These are phyloP conservation scores for Hyphopichia buzzinii DNA, from an alignment of 1,139 yeast species.

Conservation along the genomic window DNA sequence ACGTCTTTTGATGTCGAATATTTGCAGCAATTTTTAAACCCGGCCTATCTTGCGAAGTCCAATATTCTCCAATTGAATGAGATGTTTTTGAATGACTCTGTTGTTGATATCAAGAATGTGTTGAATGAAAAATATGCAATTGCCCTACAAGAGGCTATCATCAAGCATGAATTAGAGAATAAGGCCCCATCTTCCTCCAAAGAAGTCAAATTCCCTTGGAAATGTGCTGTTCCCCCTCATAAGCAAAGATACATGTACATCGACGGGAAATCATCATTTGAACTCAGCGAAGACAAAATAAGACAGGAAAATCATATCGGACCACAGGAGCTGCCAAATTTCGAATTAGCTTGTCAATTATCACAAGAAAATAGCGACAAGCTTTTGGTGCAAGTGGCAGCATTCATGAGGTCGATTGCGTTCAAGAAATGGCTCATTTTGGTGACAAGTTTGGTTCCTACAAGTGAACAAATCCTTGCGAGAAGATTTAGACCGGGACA, in stretches of 20 bases:
- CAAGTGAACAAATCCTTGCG: conserved; percentile 65
- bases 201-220: conserved; percentile 77
- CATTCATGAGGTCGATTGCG: conserved; percentile 55
- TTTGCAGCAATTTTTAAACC: conserved; percentile 54
- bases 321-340: conserved; percentile 56
- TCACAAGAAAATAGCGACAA: conserved; percentile 19
- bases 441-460: conserved; percentile 63
- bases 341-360: conserved; percentile 23
- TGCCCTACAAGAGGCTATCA: conserved; percentile 45
- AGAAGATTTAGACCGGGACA: conserved; percentile 94
- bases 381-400: conserved; percentile 52
- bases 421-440: conserved; percentile 70
- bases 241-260: conserved; percentile 84
- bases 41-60: conserved; percentile 45
- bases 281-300: conserved; percentile 27
- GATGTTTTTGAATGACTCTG: conserved; percentile 63
- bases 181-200: conserved; percentile 55
- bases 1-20: conserved; percentile 41
- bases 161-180: conserved; percentile 53
- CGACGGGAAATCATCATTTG: conserved; percentile 53
- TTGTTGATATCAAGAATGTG: conserved; percentile 64
- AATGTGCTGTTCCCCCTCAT: conserved; percentile 90
- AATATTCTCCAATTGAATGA: conserved; percentile 45
- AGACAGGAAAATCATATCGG: conserved; percentile 30
- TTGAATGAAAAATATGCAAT: conserved; percentile 56